Conservation (phyloP, 2,329 filamentous ascomycete genomes). For the Nemania bipapillata region DNA sequence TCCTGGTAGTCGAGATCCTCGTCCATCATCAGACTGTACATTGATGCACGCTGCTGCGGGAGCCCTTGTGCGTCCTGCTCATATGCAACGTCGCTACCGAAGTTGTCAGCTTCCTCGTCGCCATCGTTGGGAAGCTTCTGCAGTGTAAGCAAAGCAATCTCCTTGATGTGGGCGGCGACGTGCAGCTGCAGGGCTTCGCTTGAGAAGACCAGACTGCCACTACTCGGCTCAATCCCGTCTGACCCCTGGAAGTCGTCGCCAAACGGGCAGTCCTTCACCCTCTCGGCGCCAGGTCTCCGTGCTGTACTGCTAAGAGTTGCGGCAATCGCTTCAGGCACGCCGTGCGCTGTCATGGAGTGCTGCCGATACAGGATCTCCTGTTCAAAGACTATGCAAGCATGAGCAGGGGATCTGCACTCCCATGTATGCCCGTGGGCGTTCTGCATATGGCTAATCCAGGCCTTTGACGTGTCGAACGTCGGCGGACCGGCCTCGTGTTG, state of each 20-base stretch:
- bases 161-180: constrained; percentile 27
- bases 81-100: constrained; percentile 17
- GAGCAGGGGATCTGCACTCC: constrained; percentile 26
- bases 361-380: constrained; percentile 5
- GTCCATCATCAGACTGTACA: too few relatives aligned
- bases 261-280: constrained; percentile 24
- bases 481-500: constrained; percentile 10
- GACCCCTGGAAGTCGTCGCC: constrained; percentile 22
- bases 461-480: constrained; percentile 27
- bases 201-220: constrained; percentile 15
- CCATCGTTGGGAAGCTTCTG: constrained; percentile 19
- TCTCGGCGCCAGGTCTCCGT: constrained; percentile 19
- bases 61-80: too few relatives aligned
- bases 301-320: constrained; percentile 11
- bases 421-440: constrained; percentile 24
- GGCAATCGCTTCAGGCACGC: constrained; percentile 4
- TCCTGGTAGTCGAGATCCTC: constrained; percentile 3
- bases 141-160: constrained; percentile 26
- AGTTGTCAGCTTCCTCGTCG: constrained; percentile 23
- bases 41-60: too few relatives aligned
- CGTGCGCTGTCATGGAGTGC: constrained; percentile 18
- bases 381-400: constrained; percentile 13
- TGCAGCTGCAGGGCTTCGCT: constrained; percentile 26
- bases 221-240: neutral
- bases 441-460: constrained; percentile 28